Conservation (phyloP, 495 filamentous ascomycete genomes). For the Penicillium pulvis region DNA sequence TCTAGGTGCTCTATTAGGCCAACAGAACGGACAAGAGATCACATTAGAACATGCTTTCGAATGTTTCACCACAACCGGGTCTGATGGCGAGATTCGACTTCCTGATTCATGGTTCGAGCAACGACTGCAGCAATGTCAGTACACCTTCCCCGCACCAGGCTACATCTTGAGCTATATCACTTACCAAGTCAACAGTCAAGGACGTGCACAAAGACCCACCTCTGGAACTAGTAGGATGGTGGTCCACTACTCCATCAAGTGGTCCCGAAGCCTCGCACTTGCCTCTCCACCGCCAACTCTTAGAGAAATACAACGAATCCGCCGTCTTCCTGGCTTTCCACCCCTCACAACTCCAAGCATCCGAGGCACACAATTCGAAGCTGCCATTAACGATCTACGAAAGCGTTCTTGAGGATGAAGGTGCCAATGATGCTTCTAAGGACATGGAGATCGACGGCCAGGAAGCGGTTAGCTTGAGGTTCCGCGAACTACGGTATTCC, state of each 20-base stretch:
- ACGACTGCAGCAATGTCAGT: slow-evolving; percentile 81
- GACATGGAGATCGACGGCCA: slow-evolving; percentile 75
- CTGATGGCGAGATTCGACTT: slow-evolving; percentile 55
- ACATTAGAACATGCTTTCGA: slow-evolving; percentile 94
- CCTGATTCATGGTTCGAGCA: slow-evolving; percentile 74
- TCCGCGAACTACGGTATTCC: slow-evolving; percentile 80
- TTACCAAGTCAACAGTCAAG: slow-evolving; percentile 59
- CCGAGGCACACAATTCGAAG: slow-evolving; percentile 63
- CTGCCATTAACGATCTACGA: slow-evolving; percentile 92
- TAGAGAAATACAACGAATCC: slow-evolving; percentile 77
- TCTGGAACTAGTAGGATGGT: slow-evolving; percentile 94
- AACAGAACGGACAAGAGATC: slow-evolving; percentile 86
- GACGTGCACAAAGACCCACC: slow-evolving; percentile 81
- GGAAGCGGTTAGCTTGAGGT: slow-evolving; percentile 62
- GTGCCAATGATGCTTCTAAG: slow-evolving; percentile 57
- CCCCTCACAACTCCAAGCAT: slow-evolving; percentile 53
- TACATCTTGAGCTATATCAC: slow-evolving; percentile 4
- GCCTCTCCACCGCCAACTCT: slow-evolving; percentile 74
- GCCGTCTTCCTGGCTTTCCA: slow-evolving; percentile 88
- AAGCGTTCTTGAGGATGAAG: slow-evolving; percentile 70
- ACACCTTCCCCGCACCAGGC: not conserved
- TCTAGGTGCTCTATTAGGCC: slow-evolving; percentile 83
- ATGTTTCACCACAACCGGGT: slow-evolving; percentile 54
- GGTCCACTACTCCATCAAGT: slow-evolving; percentile 73
- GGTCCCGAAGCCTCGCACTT: slow-evolving; percentile 69